Evolutionary conservation across 768 basidiomycete species (phyloP).

Genomic region (Mycena filopes): DNA sequence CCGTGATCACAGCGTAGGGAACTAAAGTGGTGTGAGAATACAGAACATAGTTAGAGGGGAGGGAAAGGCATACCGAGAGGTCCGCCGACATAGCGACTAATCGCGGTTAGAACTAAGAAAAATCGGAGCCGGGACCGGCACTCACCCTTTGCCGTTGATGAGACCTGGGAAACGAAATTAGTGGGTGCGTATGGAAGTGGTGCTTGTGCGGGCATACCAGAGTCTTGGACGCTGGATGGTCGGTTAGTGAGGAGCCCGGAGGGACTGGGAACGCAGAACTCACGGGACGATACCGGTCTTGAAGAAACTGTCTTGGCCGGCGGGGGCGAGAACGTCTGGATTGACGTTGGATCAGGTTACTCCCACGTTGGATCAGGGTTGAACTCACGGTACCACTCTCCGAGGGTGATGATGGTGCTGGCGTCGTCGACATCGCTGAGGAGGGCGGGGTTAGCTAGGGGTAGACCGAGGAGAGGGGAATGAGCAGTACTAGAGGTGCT

Average conservation of each 20-base stretch:
- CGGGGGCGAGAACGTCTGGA: constrained; percentile 46
- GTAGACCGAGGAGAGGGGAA: background rate
- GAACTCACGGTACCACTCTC: constrained; percentile 40
- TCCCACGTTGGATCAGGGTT: background rate
- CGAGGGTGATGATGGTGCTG: constrained; percentile 50
- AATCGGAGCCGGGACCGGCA: constrained; percentile 38
- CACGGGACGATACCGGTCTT: constrained; percentile 43
- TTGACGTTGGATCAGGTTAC: background rate
- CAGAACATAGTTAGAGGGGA: background rate
- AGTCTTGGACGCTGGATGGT: constrained; percentile 42
- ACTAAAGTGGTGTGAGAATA: constrained; percentile 34
- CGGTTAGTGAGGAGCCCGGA: background rate
- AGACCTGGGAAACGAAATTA: constrained; percentile 34
- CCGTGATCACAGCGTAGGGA: constrained; percentile 54
- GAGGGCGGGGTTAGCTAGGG: background rate
- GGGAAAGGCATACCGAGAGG: constrained; percentile 44
- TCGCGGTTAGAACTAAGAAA: constrained; percentile 28
- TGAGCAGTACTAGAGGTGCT: constrained; percentile 42
- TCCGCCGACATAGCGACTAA: constrained; percentile 54
- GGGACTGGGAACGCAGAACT: background rate
- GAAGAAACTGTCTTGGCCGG: constrained; percentile 46
- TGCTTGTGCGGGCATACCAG: constrained; percentile 40
- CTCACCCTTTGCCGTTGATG: constrained; percentile 51
- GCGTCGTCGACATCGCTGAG: constrained; percentile 52
- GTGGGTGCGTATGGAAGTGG: background rate